These are phyloP conservation scores for Apiospora aurea DNA, from an alignment of 2,329 filamentous ascomycete genomes.

Conservation along the genomic window DNA sequence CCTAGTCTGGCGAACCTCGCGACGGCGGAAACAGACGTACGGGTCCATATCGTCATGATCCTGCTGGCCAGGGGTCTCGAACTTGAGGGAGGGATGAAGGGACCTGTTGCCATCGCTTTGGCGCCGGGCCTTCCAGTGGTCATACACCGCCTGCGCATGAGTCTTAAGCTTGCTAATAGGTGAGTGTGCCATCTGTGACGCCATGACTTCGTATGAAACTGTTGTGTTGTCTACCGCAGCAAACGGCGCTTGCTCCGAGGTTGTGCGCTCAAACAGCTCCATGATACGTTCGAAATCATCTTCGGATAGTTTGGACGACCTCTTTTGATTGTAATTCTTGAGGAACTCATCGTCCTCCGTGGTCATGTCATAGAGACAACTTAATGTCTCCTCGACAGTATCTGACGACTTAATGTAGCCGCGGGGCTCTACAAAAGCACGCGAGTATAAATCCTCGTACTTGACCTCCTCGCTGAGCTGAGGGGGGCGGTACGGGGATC, in stretches of 20 bases:
- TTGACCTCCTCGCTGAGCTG: slow-evolving; percentile 70
- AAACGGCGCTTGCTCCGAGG: slow-evolving; percentile 83
- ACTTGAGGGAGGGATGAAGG: slow-evolving; percentile 83
- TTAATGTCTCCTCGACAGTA: slow-evolving; percentile 94
- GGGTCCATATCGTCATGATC: slow-evolving; percentile 96
- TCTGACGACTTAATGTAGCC: slow-evolving; percentile 98
- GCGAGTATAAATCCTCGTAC: slow-evolving; percentile 89
- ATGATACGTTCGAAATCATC: slow-evolving; percentile 94
- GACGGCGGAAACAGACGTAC: slow-evolving; percentile 96
- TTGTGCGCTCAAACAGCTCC: slow-evolving; percentile 92
- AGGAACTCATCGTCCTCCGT: slow-evolving; percentile 88
- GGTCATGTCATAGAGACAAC: slow-evolving; percentile 92
- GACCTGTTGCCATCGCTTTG: slow-evolving; percentile 71
- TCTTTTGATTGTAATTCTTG: slow-evolving; percentile 82
- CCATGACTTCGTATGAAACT: slow-evolving; percentile 78
- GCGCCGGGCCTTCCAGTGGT: slow-evolving; percentile 84
- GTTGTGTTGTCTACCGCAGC: slow-evolving; percentile 89
- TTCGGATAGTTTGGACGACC: slow-evolving; percentile 74
- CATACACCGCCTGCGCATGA: slow-evolving; percentile 81
- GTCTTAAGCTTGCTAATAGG: slow-evolving; percentile 54
- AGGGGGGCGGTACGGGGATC: slow-evolving; percentile 70
- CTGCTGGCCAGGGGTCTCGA: slow-evolving; percentile 78
- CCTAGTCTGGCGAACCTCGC: slow-evolving; percentile 91
- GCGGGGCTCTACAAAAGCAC: slow-evolving; percentile 80
- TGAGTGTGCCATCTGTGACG: slow-evolving; percentile 67